A percentile compares a stretch with the other conserved stretches of the same genome.
phyloP scores from a whole-genome alignment of 129 eudicot species.

The Chrysanthemum makinoi region DNA sequence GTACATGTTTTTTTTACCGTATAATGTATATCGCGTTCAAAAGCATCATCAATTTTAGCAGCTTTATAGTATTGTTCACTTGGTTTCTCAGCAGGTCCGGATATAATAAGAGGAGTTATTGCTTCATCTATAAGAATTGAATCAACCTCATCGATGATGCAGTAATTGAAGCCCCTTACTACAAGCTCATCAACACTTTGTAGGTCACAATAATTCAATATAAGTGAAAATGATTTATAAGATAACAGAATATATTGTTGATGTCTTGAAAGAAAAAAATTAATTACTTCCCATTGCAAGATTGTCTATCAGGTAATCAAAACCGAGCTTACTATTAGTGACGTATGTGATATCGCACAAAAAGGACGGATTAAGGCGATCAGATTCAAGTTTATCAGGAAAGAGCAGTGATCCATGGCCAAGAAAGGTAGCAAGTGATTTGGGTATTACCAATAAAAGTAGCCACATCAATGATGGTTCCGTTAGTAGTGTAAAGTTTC shows the following conservation, averaged over 20 bases:
- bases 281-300: conserved; percentile 97
- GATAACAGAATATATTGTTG: background rate
- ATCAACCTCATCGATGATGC: conserved; percentile 98
- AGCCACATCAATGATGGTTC: no score
- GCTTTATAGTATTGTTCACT: conserved; percentile 97
- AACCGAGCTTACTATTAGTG: conserved; percentile 98
- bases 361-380: background rate
- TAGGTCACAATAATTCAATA: conserved; percentile 30
- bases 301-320: conserved; percentile 97
- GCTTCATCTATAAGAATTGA: conserved; percentile 98
- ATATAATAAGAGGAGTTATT: conserved; percentile 98
- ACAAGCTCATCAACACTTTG: conserved; percentile 98
- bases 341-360: conserved; percentile 95
- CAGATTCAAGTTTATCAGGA: no score
- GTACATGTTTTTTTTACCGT: conserved; percentile 47
- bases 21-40: conserved; percentile 93
- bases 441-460: no score
- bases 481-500: no score
- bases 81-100: conserved; percentile 99
- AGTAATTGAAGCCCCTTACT: conserved; percentile 82
- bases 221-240: conserved; percentile 6
- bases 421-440: no score
- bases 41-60: conserved; percentile 94
- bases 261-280: conserved; percentile 32
- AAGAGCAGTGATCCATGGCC: no score